phyloP scores from a whole-genome alignment of 2,329 filamentous ascomycete species.

The Mycosphaerelloides madeirae region DNA sequence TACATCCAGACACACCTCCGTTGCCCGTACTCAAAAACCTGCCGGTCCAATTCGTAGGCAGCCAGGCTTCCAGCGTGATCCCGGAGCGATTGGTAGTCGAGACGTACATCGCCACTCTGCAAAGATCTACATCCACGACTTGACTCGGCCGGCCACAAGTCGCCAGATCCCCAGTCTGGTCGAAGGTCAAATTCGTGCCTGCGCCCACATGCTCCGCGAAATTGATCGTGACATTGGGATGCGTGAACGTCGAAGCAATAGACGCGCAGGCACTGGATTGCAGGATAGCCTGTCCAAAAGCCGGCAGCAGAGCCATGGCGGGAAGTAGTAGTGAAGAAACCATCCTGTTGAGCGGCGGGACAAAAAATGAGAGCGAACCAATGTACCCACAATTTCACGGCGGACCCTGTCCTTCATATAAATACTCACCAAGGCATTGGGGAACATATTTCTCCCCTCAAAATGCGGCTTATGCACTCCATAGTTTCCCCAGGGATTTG shows the following conservation, averaged over 20 bases:
- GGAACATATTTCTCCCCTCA: too few relatives aligned
- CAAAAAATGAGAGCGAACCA: too few relatives aligned
- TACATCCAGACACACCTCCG: constrained; percentile 39
- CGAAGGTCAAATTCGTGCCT: constrained; percentile 27
- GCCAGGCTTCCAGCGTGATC: constrained; percentile 43
- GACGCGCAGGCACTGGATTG: not conserved
- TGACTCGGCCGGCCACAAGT: constrained; percentile 36
- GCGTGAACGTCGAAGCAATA: constrained; percentile 10
- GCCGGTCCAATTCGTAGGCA: constrained; percentile 40
- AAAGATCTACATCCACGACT: constrained; percentile 35
- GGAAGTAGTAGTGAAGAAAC: too few relatives aligned
- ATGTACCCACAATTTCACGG: too few relatives aligned
- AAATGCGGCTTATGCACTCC: too few relatives aligned
- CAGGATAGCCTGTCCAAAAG: too few relatives aligned
- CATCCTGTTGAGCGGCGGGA: too few relatives aligned
- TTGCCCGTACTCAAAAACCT: constrained; percentile 39
- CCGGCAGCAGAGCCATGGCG: too few relatives aligned
- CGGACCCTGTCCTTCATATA: too few relatives aligned
- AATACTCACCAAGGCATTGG: too few relatives aligned
- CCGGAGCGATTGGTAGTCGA: constrained; percentile 37
- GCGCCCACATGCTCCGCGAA: constrained; percentile 23
- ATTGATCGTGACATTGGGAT: constrained; percentile 26
- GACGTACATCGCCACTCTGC: constrained; percentile 39
- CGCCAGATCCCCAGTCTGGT: constrained; percentile 32
- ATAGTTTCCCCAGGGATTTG: too few relatives aligned